Evolutionary conservation across 768 basidiomycete species (phyloP), one percentile per base, ranked within the genome.

Genomic region (Panellus pusillus): DNA sequence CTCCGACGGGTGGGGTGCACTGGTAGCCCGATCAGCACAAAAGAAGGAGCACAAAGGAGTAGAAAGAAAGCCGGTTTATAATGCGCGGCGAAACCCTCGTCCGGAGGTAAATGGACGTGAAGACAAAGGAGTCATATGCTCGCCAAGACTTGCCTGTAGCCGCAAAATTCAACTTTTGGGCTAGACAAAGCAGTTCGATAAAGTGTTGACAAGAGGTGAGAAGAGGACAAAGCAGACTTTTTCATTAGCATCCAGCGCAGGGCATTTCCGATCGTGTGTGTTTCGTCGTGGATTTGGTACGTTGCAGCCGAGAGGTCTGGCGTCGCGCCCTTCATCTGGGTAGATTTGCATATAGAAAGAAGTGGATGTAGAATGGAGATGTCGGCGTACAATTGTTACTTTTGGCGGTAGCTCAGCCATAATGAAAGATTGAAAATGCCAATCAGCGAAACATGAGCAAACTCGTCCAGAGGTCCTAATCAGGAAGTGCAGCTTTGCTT

Each of bases 241-340:
- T 98, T 97, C 96, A 98, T 98, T 54, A 98, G 68, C 88, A 98
- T 98, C 94, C 94, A 99, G 32, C 96, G 74, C 36, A 98, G 77
- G 0, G 93, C 81, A 63, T 99, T 99, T 6, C 97, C 97, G 24
- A 98, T 83, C 1, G 96, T 98, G 70, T 99, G 96, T 1, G 92
- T 87, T 74, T 99, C 97, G 65, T 98, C 87, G 66, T 86, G 78
- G 42, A 98, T 87, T 67, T 90, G 91, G 73, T 86, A 99, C 1
- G 96, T 98, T 6, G 90, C 94, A 6, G 90, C 84, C 15, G 91
- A 90, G 60, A 94, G 76, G 66, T 95, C 91, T 1, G 86, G 74
- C 37, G 85, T 74, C 17, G 91, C 88, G 50, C 92, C 91, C 61
- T 86, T 86, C 71, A 98, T 80, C 95, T 98, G 62, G 12, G n/a